These are phyloP conservation scores for Malassezia globosa DNA, from an alignment of 1,284 basidiomycete genomes.

Conservation along the genomic window DNA sequence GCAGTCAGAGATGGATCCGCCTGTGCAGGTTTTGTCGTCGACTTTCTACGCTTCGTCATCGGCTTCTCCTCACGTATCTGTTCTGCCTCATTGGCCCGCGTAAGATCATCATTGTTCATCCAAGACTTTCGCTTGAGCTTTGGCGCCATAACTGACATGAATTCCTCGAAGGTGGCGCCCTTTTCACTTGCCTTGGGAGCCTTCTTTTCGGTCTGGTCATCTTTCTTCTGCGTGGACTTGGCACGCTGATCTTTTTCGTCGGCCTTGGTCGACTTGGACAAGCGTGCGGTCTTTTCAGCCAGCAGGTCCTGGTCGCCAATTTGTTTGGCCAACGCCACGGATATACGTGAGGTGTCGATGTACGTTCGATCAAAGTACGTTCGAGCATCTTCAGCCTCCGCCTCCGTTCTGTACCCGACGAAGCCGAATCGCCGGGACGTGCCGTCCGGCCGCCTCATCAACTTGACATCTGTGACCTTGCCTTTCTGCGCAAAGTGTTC, in stretches of 20 bases:
- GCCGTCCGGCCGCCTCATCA: conserved; percentile 66
- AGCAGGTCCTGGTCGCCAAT: conserved; percentile 28
- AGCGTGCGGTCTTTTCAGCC: neutral
- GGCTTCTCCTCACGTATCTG: conserved; percentile 15
- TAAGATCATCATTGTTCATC: conserved; percentile 36
- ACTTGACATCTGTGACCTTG: conserved; percentile 71
- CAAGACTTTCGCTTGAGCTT: conserved; percentile 39
- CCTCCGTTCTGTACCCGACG: conserved; percentile 71
- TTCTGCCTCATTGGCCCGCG: conserved; percentile 19
- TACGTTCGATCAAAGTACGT: conserved; percentile 77
- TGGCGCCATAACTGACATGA: conserved; percentile 42
- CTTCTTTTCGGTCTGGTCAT: neutral
- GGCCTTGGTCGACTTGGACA: neutral
- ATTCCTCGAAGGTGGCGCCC: conserved; percentile 37
- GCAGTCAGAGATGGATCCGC: conserved; percentile 3
- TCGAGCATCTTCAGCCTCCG: conserved; percentile 64
- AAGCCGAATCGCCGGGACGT: conserved; percentile 80
- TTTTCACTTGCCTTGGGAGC: conserved; percentile 15
- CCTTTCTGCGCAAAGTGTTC: conserved; percentile 55
- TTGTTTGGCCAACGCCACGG: conserved; percentile 62
- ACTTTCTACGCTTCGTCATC: conserved; percentile 19
- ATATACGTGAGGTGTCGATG: conserved; percentile 55
- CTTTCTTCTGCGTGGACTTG: neutral
- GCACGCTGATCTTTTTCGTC: neutral
- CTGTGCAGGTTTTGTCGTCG: conserved; percentile 5